Conservation (phyloP, 495 filamentous ascomycete genomes). For the Neurospora sp. region DNA sequence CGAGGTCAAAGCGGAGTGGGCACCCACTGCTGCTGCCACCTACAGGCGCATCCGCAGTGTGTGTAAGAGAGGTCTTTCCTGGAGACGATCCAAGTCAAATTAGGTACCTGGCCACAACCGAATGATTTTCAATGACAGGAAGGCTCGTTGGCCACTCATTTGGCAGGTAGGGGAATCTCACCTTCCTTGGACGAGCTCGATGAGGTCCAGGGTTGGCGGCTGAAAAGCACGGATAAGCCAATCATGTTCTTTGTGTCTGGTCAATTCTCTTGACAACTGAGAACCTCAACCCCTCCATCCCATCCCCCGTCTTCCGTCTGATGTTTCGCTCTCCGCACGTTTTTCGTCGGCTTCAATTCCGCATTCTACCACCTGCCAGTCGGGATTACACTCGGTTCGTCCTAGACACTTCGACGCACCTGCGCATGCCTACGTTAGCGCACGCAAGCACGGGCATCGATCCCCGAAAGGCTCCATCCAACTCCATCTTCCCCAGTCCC, state of each 20-base stretch:
- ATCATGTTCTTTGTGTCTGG: background rate
- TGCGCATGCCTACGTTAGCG: background rate
- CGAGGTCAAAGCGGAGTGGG: background rate
- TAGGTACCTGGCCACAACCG: background rate
- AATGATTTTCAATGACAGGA: background rate
- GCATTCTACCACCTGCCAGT: background rate
- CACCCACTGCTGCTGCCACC: background rate
- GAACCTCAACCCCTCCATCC: background rate
- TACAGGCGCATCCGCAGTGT: background rate
- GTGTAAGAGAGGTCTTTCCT: background rate
- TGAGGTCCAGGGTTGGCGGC: background rate
- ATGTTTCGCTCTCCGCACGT: background rate
- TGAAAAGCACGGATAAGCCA: background rate
- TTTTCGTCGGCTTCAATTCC: background rate
- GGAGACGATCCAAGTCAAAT: background rate
- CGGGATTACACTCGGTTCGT: background rate
- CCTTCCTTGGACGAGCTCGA: background rate
- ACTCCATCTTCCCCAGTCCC: background rate
- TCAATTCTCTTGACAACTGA: background rate
- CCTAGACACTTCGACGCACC: background rate
- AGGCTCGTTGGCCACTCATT: background rate
- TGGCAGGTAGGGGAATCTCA: background rate
- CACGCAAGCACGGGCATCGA: background rate
- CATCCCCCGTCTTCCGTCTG: background rate
- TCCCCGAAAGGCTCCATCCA: background rate